Conservation (phyloP, 108 stramenopile genomes). For the Cyclostephanos invisitatus region DNA sequence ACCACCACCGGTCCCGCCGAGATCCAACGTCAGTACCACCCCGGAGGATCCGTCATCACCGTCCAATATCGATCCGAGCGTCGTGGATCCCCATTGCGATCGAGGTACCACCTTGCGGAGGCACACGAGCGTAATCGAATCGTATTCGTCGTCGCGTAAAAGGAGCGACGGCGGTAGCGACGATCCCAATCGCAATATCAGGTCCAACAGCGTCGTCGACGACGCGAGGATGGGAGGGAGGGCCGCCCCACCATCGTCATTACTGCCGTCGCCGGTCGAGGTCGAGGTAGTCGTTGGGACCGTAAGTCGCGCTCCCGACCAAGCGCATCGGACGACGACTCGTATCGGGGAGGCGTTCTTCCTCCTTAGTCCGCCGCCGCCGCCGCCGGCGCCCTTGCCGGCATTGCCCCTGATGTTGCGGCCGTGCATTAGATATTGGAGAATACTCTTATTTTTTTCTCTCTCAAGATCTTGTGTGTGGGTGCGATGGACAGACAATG, state of each 20-base stretch:
- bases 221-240: conserved; percentile 11
- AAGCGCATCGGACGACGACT: conserved; percentile 30
- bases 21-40: conserved; percentile 36
- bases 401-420: conserved; percentile 17
- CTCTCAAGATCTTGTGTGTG: no score
- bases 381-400: background rate
- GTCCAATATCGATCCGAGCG: conserved; percentile 35
- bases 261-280: conserved; percentile 1
- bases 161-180: conserved; percentile 26
- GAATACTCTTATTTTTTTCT: background rate
- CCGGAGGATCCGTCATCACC: conserved; percentile 48
- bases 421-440: conserved; percentile 11
- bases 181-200: conserved; percentile 23
- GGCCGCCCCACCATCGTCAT: no score
- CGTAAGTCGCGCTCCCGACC: conserved; percentile 42
- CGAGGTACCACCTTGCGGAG: conserved; percentile 21
- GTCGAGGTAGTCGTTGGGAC: conserved; percentile 19
- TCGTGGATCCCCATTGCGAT: conserved; percentile 39
- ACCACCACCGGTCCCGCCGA: conserved; percentile 5
- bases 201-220: conserved; percentile 22
- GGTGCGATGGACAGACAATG: no score
- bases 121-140: conserved; percentile 34
- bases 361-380: conserved; percentile 14
- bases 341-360: conserved; percentile 26
- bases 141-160: background rate